phyloP scores from a whole-genome alignment of 192 early-diverging fungal species.

The Haplosporangium gracile region DNA sequence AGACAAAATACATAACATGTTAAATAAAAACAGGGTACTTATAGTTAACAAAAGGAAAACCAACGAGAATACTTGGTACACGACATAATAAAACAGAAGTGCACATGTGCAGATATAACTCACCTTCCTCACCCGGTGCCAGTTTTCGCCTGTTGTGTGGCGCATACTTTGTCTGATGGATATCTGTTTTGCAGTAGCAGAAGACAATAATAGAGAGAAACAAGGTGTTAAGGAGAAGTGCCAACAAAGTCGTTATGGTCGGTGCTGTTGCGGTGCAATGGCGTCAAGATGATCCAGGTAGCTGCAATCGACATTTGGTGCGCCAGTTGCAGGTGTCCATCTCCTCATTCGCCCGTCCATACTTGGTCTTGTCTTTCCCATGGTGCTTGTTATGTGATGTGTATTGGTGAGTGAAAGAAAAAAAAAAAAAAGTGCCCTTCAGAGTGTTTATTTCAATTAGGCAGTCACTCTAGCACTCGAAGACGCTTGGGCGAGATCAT shows the following conservation, averaged over 20 bases:
- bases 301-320: not conserved
- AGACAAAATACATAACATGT: not conserved
- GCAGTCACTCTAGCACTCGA: slow-evolving; percentile 24
- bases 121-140: slow-evolving; percentile 33
- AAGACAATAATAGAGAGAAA: not conserved
- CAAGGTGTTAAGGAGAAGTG: not conserved
- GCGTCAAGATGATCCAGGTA: not conserved
- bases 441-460: slow-evolving; percentile 20
- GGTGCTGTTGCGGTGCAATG: not conserved
- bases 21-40: not conserved
- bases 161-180: slow-evolving; percentile 49
- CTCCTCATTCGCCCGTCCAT: not conserved
- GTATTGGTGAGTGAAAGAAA: not conserved
- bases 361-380: slow-evolving; percentile 53
- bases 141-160: slow-evolving; percentile 51
- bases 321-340: not conserved
- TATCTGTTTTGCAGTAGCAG: slow-evolving; percentile 13
- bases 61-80: not conserved
- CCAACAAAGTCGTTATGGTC: no score
- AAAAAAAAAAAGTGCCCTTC: slow-evolving; percentile 11
- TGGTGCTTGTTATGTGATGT: slow-evolving; percentile 11
- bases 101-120: not conserved
- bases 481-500: slow-evolving; percentile 45
- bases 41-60: not conserved
- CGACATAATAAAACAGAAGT: not conserved